A percentile compares a stretch with the other conserved stretches of the same genome.
Evolutionary conservation across 441 rosid species (phyloP).

Genomic region (Corymbia citriodora): DNA sequence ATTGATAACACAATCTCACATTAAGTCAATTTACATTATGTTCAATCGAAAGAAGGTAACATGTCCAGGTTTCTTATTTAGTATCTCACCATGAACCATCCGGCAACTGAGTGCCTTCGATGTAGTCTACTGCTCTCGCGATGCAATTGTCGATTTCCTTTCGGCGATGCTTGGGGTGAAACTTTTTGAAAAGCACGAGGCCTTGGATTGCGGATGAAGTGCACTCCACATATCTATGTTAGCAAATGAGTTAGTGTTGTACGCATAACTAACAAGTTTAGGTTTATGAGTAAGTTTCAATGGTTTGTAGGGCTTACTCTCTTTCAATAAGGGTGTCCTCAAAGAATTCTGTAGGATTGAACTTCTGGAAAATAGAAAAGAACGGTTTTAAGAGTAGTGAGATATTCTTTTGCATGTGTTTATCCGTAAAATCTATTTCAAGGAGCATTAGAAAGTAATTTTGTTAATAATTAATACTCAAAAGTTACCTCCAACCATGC

Average conservation of each 20-base stretch:
- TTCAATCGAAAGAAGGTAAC: neutral
- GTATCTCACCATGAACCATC: constrained; percentile 32
- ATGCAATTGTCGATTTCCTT: constrained; percentile 19
- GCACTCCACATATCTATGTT: constrained; percentile 31
- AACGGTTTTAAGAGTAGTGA: neutral
- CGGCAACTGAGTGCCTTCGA: constrained; percentile 25
- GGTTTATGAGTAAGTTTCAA: neutral
- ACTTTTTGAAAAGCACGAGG: constrained; percentile 23
- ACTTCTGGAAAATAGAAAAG: constrained; percentile 7
- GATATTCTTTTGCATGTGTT: neutral
- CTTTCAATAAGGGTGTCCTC: constrained; percentile 36
- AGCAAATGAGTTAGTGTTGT: neutral
- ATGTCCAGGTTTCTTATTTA: neutral
- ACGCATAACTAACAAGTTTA: neutral
- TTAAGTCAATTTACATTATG: neutral
- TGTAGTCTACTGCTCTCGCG: constrained; percentile 3
- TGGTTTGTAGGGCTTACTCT: constrained; percentile 15
- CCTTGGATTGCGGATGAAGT: constrained; percentile 29
- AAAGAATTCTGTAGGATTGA: constrained; percentile 33
- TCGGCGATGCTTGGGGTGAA: constrained; percentile 21
- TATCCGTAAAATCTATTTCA: neutral
- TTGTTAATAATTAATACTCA: neutral
- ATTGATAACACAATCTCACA: neutral
- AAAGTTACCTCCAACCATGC: constrained; percentile 43
- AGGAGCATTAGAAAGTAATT: neutral